Base-by-base conservation (phyloP, 2,329 filamentous ascomycete genomes). In the Hymenotorrendiella dingleyae region DNA sequence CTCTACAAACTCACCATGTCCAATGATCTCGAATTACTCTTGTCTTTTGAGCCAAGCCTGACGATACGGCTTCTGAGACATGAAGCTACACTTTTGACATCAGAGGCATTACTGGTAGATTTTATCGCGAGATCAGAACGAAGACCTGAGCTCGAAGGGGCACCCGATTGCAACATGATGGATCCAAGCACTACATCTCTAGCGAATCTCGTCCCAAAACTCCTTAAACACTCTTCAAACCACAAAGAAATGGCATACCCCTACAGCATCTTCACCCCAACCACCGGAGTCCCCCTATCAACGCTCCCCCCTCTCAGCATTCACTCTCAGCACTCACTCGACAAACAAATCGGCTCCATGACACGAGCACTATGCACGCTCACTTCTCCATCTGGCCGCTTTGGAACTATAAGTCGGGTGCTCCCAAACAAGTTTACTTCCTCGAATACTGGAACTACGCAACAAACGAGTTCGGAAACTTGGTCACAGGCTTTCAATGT, bases 401-500 rank as follows among this genome's bases (percentile, higher is more conserved):
- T 61, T 40, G 59, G 59, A 14, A 47, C 53, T n/a, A 53, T 53
- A 10, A 50, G 34, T 19, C 46, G 46, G 23, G 55, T 61, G 3
- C 51, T 59, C 11, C 43, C 49, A 16, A 49, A 54, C 45, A 41
- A 47, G 1, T 53, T 47, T 26, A 29, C 28, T 9, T 10, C 38
- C 9, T 20, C 35, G 20, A 29, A 36, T 12, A 21, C 43, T 8
- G 20, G 44, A 14, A 37, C 46, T 2, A 21, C 39, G 14, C 36
- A 43, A 3, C 35, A 38, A n/a, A 33, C 55, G 39, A 64, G 62
- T 29, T 60, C 58, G 2, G 57, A 58, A 5, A 70, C 67, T 2
- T 83, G 79, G 80, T 68, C 68, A 1, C 63, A 68, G 23, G 74
- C 76, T 0, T 83, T 83, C 42, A 69, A 75, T 28, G 63, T 67